Conservation (phyloP, 2,329 filamentous ascomycete species). For the Penicillium nordicum region DNA sequence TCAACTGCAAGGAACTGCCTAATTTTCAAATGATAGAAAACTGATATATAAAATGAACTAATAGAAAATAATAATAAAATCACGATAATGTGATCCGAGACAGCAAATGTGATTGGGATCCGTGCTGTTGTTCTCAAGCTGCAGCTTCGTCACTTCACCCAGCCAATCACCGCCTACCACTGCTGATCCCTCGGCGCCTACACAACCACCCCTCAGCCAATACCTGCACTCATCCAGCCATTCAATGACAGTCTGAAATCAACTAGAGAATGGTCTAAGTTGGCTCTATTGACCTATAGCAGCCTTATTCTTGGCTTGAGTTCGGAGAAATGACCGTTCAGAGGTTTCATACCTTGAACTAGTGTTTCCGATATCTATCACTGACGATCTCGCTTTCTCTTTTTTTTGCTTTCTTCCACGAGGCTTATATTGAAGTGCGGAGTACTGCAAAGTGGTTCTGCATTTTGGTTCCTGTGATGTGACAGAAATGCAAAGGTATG, state of each 20-base stretch:
- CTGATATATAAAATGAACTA: background rate
- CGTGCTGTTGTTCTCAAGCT: constrained; percentile 24
- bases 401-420: background rate
- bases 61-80: too few relatives aligned
- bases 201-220: constrained; percentile 17
- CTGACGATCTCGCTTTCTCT: constrained; percentile 3
- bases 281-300: background rate
- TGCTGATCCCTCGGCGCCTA: constrained; percentile 24
- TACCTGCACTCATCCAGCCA: background rate
- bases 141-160: constrained; percentile 24
- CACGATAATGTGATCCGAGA: constrained; percentile 8
- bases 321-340: background rate
- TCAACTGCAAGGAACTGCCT: constrained; percentile 2
- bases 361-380: constrained; percentile 5
- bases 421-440: background rate
- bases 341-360: constrained; percentile 10
- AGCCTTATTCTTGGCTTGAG: background rate
- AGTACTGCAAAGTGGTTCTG: background rate
- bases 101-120: constrained; percentile 24
- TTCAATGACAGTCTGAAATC: background rate
- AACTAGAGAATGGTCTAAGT: background rate
- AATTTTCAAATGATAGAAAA: background rate
- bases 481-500: constrained; percentile 11
- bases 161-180: constrained; percentile 21
- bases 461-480: constrained; percentile 17